Evolutionary conservation across 257 asterid species (phyloP).

Genomic region (Capsicum rhomboideum): DNA sequence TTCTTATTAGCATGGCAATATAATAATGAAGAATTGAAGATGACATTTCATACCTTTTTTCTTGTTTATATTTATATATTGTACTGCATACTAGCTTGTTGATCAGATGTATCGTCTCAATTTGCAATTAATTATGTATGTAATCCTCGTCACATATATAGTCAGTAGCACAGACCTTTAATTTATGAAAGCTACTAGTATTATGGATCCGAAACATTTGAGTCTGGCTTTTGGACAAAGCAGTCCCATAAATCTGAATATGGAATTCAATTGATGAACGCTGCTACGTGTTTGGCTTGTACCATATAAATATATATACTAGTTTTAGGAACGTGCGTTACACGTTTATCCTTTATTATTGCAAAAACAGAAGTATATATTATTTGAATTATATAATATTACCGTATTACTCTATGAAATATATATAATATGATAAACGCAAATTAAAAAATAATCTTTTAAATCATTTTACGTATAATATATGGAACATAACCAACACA

Average conservation of each 20-base stretch:
- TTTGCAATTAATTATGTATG: not conserved
- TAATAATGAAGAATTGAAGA: not conserved
- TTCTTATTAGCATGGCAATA: not conserved
- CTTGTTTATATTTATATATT: not conserved
- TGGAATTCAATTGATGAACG: not conserved
- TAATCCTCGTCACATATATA: not conserved
- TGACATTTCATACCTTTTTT: not conserved
- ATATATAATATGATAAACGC: too few relatives aligned
- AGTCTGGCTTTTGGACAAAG: not conserved
- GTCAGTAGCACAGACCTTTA: not conserved
- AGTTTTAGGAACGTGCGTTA: too few relatives aligned
- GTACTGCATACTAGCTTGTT: not conserved
- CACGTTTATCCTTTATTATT: too few relatives aligned
- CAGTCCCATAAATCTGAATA: not conserved
- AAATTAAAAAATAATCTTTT: too few relatives aligned
- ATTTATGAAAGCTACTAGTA: not conserved
- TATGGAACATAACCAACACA: too few relatives aligned
- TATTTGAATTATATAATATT: too few relatives aligned
- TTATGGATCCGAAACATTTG: not conserved
- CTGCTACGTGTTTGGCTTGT: not conserved
- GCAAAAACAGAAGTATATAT: too few relatives aligned
- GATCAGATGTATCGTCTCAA: not conserved
- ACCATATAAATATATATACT: not conserved
- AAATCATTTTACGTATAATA: too few relatives aligned
- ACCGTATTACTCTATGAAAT: too few relatives aligned